These are phyloP conservation scores for Torrubiellomyces zombiae DNA, from an alignment of 2,329 filamentous ascomycete species.

Conservation along the genomic window DNA sequence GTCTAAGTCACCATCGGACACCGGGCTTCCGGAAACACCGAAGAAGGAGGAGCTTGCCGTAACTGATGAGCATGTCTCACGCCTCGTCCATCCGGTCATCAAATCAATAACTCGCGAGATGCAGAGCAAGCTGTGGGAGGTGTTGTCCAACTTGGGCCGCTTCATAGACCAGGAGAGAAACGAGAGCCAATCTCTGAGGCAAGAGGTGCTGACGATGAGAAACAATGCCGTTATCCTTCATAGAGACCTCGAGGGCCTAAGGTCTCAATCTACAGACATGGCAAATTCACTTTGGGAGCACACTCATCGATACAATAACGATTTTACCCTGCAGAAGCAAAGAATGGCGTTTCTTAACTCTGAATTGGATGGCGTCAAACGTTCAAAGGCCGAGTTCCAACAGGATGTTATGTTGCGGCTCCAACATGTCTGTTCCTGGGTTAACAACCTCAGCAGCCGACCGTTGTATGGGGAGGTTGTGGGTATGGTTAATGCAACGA, in stretches of 20 bases:
- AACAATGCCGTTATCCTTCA: conserved; percentile 2
- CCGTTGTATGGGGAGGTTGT: conserved; percentile 23
- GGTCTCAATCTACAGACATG: neutral
- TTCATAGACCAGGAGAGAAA: conserved; percentile 9
- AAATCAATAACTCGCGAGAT: conserved; percentile 1
- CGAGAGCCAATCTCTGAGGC: conserved; percentile 2
- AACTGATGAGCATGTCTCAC: conserved; percentile 2
- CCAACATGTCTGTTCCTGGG: conserved; percentile 26
- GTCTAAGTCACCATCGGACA: neutral
- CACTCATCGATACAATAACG: neutral
- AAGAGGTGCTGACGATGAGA: conserved; percentile 4
- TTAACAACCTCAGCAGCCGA: conserved; percentile 29
- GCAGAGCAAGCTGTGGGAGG: conserved; percentile 4
- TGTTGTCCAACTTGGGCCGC: conserved; percentile 4
- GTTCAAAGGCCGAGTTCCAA: conserved; percentile 2
- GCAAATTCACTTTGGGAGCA: neutral
- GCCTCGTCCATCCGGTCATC: neutral
- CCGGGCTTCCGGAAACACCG: neutral
- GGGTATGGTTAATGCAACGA: conserved; percentile 15
- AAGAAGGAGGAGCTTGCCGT: neutral
- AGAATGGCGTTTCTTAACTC: conserved; percentile 1
- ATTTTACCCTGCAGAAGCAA: neutral
- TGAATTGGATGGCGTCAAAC: neutral
- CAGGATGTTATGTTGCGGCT: conserved; percentile 20
- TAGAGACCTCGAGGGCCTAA: conserved; percentile 2